A percentile compares a stretch with the other conserved stretches of the same genome.
Conservation (phyloP, 2,329 filamentous ascomycete genomes). For the Trichoderma sp. region DNA sequence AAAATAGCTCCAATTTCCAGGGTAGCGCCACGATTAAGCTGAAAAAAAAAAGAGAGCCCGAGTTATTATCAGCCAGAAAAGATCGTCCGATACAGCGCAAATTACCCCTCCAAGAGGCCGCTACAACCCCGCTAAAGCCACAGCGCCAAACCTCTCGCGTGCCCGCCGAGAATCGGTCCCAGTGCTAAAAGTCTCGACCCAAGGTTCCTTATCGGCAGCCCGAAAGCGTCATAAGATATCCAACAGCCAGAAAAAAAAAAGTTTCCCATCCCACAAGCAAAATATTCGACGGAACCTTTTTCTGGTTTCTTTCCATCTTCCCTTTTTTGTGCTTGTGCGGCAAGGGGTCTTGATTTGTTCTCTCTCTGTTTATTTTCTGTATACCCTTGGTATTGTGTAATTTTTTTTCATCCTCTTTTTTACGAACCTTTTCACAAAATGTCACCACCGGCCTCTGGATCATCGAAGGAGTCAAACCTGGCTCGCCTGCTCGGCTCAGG, state of each 20-base stretch:
- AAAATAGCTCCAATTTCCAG: not conserved
- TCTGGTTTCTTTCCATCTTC: not conserved
- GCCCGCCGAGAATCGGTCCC: slow-evolving; percentile 18
- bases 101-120: not conserved
- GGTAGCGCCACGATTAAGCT: not conserved
- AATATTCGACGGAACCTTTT: not conserved
- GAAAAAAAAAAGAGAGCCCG: not conserved
- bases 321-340: not conserved
- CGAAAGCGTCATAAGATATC: slow-evolving; percentile 8
- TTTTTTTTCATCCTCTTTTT: not conserved
- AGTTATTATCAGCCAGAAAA: not conserved
- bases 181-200: not conserved
- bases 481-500: slow-evolving; percentile 91
- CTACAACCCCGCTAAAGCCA: not conserved
- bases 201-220: slow-evolving; percentile 11
- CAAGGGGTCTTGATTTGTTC: not conserved
- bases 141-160: not conserved
- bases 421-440: slow-evolving; percentile 40
- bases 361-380: not conserved
- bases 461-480: slow-evolving; percentile 80
- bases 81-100: not conserved
- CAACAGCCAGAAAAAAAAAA: slow-evolving; percentile 11
- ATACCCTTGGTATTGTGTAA: not conserved
- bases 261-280: slow-evolving; percentile 3
- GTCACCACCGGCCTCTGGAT: slow-evolving; percentile 55